A percentile compares a stretch with the other conserved stretches of the same genome.
These are phyloP conservation scores for Aspergillus avenaceus DNA, from an alignment of 495 filamentous ascomycete species.

Conservation along the genomic window DNA sequence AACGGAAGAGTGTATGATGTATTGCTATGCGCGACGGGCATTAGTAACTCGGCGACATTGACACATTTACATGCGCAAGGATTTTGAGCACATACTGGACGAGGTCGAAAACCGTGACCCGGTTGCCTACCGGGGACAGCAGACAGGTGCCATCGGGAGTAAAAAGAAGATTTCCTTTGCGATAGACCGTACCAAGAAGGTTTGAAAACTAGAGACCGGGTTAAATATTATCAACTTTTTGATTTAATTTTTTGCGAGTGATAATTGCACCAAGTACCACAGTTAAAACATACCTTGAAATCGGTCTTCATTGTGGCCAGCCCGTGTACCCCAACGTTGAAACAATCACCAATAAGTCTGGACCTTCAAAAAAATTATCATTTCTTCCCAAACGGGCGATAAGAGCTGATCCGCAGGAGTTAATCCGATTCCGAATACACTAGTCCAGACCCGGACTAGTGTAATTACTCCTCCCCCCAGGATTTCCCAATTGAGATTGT, in stretches of 20 bases:
- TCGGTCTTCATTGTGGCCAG: slow-evolving; percentile 83
- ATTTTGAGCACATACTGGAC: slow-evolving; percentile 64
- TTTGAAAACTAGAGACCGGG: slow-evolving; percentile 91
- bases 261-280: neutral
- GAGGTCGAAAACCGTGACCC: slow-evolving; percentile 92
- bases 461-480: slow-evolving; percentile 6
- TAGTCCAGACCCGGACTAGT: slow-evolving; percentile 16
- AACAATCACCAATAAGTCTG: neutral
- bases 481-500: slow-evolving; percentile 2
- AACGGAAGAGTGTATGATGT: slow-evolving; percentile 94
- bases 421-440: slow-evolving; percentile 19
- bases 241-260: neutral
- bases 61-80: neutral
- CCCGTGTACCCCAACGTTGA: slow-evolving; percentile 9
- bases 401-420: slow-evolving; percentile 19
- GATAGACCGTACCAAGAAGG: slow-evolving; percentile 93
- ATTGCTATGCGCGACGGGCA: slow-evolving; percentile 54
- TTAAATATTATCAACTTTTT: neutral
- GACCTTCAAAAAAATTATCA: slow-evolving; percentile 18
- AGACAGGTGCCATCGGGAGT: slow-evolving; percentile 94
- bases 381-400: slow-evolving; percentile 18
- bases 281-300: slow-evolving; percentile 62
- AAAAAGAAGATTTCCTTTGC: slow-evolving; percentile 93
- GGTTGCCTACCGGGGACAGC: slow-evolving; percentile 95
- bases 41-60: neutral